Evolutionary conservation across 176 grass and related monocot genomes (phyloP).

Genomic region (Zea luxurians): DNA sequence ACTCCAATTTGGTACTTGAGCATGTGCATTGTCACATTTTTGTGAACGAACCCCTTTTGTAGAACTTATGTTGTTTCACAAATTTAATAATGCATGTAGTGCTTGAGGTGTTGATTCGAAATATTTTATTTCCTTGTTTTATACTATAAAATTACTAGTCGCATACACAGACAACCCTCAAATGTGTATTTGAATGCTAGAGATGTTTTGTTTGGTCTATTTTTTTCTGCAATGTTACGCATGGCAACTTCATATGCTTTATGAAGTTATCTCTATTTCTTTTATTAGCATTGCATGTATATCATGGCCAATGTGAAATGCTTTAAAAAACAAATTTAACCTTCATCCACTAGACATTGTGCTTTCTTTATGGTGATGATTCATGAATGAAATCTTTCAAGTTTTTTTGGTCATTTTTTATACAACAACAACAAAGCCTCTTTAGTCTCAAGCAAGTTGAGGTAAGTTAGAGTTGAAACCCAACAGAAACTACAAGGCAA

Average conservation of each 20-base stretch:
- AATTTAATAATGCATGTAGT: neutral
- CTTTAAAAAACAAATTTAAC: neutral
- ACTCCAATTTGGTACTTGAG: neutral
- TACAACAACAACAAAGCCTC: too few relatives aligned
- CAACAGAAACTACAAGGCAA: too few relatives aligned
- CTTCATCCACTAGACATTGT: neutral
- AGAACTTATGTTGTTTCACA: neutral
- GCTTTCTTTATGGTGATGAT: neutral
- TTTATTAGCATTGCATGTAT: neutral
- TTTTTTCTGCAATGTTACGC: neutral
- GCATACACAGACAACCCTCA: neutral
- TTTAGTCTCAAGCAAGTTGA: too few relatives aligned
- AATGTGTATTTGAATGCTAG: neutral
- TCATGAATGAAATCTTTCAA: neutral
- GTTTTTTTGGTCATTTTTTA: too few relatives aligned
- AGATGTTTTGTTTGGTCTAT: neutral
- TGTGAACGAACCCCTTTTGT: too few relatives aligned
- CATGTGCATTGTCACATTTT: too few relatives aligned
- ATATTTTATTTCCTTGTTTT: neutral
- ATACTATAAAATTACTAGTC: neutral
- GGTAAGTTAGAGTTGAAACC: too few relatives aligned
- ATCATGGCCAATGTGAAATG: neutral
- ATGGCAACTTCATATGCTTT: neutral
- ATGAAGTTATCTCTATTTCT: neutral
- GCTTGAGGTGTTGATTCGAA: neutral